A percentile compares a stretch with the other conserved stretches of the same genome.
These are phyloP conservation scores for Dendrostoma leiphaemia DNA, from an alignment of 2,329 filamentous ascomycete genomes.

Conservation along the genomic window DNA sequence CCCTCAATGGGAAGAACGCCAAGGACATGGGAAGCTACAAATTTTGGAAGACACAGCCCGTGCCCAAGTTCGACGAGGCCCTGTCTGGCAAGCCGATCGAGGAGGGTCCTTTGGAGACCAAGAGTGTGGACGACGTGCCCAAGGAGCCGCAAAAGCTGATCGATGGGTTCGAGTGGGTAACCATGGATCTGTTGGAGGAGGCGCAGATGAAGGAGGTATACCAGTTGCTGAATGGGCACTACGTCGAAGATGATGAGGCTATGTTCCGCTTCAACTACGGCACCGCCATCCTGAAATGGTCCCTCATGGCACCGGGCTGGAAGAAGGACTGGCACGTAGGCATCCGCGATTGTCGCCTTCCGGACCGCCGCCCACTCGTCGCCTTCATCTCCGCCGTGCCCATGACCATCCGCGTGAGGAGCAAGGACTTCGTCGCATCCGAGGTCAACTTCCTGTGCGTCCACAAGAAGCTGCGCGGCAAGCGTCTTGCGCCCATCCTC, in stretches of 20 bases:
- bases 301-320: slow-evolving; percentile 93
- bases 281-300: slow-evolving; percentile 84
- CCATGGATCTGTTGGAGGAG: slow-evolving; percentile 78
- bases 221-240: slow-evolving; percentile 87
- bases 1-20: slow-evolving; percentile 78
- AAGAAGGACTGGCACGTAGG: slow-evolving; percentile 92
- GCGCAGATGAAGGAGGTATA: slow-evolving; percentile 85
- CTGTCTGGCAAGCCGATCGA: slow-evolving; percentile 49
- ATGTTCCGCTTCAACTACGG: slow-evolving; percentile 99
- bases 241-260: slow-evolving; percentile 94
- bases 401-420: slow-evolving; percentile 75
- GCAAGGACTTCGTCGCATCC: slow-evolving; percentile 71
- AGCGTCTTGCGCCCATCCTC: slow-evolving; percentile 86
- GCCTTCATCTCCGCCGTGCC: slow-evolving; percentile 96
- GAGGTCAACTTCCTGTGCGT: slow-evolving; percentile 99
- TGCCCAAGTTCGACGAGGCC: slow-evolving; percentile 74
- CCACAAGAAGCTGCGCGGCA: slow-evolving; percentile 94
- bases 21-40: slow-evolving; percentile 98
- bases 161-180: slow-evolving; percentile 90
- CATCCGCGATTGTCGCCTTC: slow-evolving; percentile 68
- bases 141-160: slow-evolving; percentile 74
- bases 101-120: slow-evolving; percentile 82
- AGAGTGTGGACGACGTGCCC: slow-evolving; percentile 74
- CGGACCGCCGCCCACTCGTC: slow-evolving; percentile 76
- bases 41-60: slow-evolving; percentile 98